Percentiles rank a stretch among this genome's conserved stretches.
These are phyloP conservation scores for Phytopythium cucurbitacearum DNA, from an alignment of 352 stramenopile genomes.

Conservation along the genomic window DNA sequence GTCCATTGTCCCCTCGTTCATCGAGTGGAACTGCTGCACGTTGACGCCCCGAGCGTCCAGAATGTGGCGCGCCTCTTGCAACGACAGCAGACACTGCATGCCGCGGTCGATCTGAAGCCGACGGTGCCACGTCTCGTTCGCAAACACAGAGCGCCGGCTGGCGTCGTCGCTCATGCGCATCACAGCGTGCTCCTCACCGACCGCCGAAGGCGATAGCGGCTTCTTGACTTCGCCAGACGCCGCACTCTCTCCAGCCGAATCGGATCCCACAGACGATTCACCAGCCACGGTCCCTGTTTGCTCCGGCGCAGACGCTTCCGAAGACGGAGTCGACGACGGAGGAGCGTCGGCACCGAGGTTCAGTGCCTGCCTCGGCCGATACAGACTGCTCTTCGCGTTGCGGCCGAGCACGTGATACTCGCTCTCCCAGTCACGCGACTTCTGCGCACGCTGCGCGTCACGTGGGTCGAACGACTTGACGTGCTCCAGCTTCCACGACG, in stretches of 20 bases:
- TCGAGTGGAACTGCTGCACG: constrained; percentile 83
- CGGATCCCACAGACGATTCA: constrained; percentile 3
- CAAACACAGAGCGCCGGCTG: constrained; percentile 58
- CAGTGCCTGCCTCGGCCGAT: constrained; percentile 67
- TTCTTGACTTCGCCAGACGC: not conserved
- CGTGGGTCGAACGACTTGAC: constrained; percentile 67
- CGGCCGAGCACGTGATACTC: constrained; percentile 73
- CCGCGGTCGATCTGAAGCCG: constrained; percentile 73
- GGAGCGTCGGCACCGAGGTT: constrained; percentile 26
- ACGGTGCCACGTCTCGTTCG: constrained; percentile 63
- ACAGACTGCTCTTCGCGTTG: constrained; percentile 76
- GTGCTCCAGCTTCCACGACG: constrained; percentile 83
- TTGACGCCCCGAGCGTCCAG: constrained; percentile 80
- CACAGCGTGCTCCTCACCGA: constrained; percentile 17
- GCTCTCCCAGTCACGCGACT: constrained; percentile 69
- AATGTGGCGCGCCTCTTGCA: constrained; percentile 79
- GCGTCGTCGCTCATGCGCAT: constrained; percentile 48
- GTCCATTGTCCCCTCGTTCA: constrained; percentile 68
- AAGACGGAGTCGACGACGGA: constrained; percentile 9
- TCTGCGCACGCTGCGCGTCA: constrained; percentile 56
- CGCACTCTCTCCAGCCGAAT: constrained; percentile 10
- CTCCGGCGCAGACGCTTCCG: constrained; percentile 7
- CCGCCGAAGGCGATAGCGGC: not conserved
- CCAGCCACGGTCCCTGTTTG: constrained; percentile 1
- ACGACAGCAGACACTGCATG: constrained; percentile 68